Evolutionary conservation across 2,329 filamentous ascomycete species (phyloP).

Genomic region (Paecilomyces sp.): DNA sequence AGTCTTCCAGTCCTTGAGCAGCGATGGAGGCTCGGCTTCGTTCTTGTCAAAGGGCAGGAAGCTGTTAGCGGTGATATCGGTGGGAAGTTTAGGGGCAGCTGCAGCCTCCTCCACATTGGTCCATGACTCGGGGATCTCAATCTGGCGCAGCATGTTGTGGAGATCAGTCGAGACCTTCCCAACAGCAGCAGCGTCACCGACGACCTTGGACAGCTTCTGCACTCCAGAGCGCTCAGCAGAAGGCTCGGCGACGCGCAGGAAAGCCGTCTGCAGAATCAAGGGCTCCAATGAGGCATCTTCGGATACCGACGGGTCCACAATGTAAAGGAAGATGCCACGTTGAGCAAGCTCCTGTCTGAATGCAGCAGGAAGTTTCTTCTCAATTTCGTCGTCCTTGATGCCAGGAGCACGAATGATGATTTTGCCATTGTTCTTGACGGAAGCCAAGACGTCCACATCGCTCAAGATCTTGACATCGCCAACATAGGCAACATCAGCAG

Average conservation of each 20-base stretch:
- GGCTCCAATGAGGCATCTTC: constrained; percentile 61
- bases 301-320: constrained; percentile 65
- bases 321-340: constrained; percentile 63
- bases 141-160: constrained; percentile 60
- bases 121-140: constrained; percentile 78
- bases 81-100: constrained; percentile 43
- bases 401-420: constrained; percentile 69
- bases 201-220: constrained; percentile 58
- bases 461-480: constrained; percentile 73
- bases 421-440: constrained; percentile 62
- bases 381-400: constrained; percentile 79
- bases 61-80: constrained; percentile 67
- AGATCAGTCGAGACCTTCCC: constrained; percentile 56
- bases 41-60: constrained; percentile 74
- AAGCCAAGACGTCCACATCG: constrained; percentile 66
- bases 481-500: constrained; percentile 72
- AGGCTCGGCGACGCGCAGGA: constrained; percentile 69
- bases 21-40: constrained; percentile 59
- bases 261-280: constrained; percentile 70
- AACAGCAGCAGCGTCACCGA: constrained; percentile 54
- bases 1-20: constrained; percentile 71
- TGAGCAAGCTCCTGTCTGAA: constrained; percentile 66
- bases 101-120: constrained; percentile 52
- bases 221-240: constrained; percentile 56
- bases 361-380: constrained; percentile 69